Conservation (phyloP, 2,329 filamentous ascomycete species). For the Furcasterigmium furcatum region DNA sequence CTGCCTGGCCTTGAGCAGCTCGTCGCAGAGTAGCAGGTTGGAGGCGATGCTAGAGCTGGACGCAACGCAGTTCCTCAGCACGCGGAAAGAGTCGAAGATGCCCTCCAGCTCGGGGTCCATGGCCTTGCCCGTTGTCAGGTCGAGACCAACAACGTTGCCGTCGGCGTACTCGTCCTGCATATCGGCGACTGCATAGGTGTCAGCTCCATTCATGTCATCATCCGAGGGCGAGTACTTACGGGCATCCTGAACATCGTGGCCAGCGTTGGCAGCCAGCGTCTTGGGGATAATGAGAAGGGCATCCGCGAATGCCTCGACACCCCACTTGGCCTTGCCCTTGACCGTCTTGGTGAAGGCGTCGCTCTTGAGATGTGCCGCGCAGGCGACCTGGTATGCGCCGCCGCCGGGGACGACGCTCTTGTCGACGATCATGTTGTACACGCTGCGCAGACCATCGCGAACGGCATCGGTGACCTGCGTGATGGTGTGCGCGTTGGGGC, state of each 20-base stretch:
- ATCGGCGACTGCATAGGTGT: conserved; percentile 62
- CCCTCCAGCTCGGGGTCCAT: conserved; percentile 95
- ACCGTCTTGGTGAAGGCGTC: conserved; percentile 85
- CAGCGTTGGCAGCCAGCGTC: conserved; percentile 92
- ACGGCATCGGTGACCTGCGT: conserved; percentile 96
- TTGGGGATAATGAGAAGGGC: conserved; percentile 95
- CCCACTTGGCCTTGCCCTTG: conserved; percentile 97
- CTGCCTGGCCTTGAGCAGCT: conserved; percentile 95
- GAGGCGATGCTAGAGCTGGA: conserved; percentile 94
- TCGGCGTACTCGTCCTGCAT: conserved; percentile 84
- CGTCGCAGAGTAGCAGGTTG: conserved; percentile 92
- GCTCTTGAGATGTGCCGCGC: conserved; percentile 80
- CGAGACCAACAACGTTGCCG: conserved; percentile 81
- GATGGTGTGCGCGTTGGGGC: conserved; percentile 95
- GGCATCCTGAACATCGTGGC: conserved; percentile 94
- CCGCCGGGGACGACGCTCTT: conserved; percentile 90
- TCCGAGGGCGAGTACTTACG: conserved; percentile 51
- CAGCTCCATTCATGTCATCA: conserved; percentile 9
- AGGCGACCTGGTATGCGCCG: conserved; percentile 94
- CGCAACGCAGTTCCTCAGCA: conserved; percentile 88
- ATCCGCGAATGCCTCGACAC: conserved; percentile 92
- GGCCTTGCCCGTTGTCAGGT: conserved; percentile 81
- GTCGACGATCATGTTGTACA: conserved; percentile 99
- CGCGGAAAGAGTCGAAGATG: conserved; percentile 94
- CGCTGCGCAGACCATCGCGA: conserved; percentile 87